Conservation (phyloP, 768 basidiomycete species). For the Russula dissimulans region DNA sequence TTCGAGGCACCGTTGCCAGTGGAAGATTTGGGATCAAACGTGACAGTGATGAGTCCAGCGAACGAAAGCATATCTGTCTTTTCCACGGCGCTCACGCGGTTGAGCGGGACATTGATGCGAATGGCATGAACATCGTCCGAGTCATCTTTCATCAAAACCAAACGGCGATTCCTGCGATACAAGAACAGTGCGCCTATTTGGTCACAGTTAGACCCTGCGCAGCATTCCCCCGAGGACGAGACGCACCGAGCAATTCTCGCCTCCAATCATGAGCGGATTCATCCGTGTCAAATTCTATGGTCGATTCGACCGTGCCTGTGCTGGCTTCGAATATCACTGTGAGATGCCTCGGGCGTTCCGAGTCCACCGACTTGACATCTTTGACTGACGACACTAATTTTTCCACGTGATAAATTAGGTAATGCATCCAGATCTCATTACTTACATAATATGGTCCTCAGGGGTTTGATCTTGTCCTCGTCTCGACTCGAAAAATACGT, state of each 20-base stretch:
- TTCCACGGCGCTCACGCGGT: conserved; percentile 29
- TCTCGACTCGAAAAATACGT: conserved; percentile 47
- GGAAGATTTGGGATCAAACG: conserved; percentile 5
- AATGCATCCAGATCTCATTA: neutral
- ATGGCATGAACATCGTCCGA: conserved; percentile 32
- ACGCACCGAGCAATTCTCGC: conserved; percentile 37
- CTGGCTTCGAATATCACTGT: conserved; percentile 28
- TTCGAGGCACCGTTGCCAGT: neutral
- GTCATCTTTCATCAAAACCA: conserved; percentile 25
- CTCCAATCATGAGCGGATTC: conserved; percentile 45
- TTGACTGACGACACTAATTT: conserved; percentile 42
- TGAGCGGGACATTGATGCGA: conserved; percentile 39
- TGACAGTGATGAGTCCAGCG: conserved; percentile 18
- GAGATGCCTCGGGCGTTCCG: conserved; percentile 35
- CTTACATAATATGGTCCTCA: conserved; percentile 44
- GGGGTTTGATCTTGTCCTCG: conserved; percentile 42
- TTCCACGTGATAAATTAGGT: neutral
- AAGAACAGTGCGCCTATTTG: conserved; percentile 37
- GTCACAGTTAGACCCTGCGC: neutral
- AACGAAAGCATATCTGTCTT: conserved; percentile 15
- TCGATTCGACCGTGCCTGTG: conserved; percentile 23
- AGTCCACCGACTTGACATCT: conserved; percentile 35
- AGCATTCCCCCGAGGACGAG: neutral
- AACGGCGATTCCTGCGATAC: conserved; percentile 35
- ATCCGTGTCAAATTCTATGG: conserved; percentile 48